A percentile compares a stretch with the other conserved stretches of the same genome.
These are phyloP conservation scores for Hyphodiscus hymeniophilus DNA, from an alignment of 495 filamentous ascomycete genomes.

Conservation along the genomic window DNA sequence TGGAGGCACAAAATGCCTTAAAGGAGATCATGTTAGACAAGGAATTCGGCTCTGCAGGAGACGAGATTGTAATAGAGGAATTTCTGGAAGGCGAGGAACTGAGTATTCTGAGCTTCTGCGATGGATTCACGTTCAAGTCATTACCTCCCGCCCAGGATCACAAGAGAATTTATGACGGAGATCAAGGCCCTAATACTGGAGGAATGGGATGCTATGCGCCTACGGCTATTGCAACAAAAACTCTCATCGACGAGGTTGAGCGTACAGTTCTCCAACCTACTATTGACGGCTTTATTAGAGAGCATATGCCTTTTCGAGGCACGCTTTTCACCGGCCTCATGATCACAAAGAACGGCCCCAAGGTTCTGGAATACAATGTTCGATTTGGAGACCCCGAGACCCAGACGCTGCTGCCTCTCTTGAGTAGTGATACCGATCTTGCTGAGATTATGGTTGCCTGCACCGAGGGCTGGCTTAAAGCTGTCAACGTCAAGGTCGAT, in stretches of 20 bases:
- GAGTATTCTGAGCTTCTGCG: constrained; percentile 83
- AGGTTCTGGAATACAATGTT: constrained; percentile 93
- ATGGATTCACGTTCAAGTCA: constrained; percentile 76
- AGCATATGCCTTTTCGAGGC: constrained; percentile 73
- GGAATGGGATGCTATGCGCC: constrained; percentile 98
- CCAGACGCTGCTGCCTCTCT: constrained; percentile 79
- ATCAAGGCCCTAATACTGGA: constrained; percentile 88
- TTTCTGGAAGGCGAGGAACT: constrained; percentile 87
- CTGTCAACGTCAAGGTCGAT: constrained; percentile 58
- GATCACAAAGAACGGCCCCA: constrained; percentile 83
- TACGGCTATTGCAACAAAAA: constrained; percentile 69
- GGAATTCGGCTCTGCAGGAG: constrained; percentile 79
- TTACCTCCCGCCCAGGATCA: constrained; percentile 95
- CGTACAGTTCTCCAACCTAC: constrained; percentile 81
- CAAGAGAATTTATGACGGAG: constrained; percentile 87
- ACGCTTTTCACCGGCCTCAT: constrained; percentile 93
- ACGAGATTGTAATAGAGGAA: constrained; percentile 95
- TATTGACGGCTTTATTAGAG: constrained; percentile 77
- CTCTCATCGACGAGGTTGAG: constrained; percentile 69
- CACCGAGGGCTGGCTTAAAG: constrained; percentile 63
- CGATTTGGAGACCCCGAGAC: constrained; percentile 95
- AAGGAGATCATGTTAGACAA: constrained; percentile 84
- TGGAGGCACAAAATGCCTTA: constrained; percentile 74
- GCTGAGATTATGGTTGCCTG: constrained; percentile 88
- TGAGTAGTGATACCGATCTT: constrained; percentile 74